A percentile compares a stretch with the other conserved stretches of the same genome.
Evolutionary conservation across 2,329 filamentous ascomycete genomes (phyloP).

Genomic region (Epichloe amarillans): DNA sequence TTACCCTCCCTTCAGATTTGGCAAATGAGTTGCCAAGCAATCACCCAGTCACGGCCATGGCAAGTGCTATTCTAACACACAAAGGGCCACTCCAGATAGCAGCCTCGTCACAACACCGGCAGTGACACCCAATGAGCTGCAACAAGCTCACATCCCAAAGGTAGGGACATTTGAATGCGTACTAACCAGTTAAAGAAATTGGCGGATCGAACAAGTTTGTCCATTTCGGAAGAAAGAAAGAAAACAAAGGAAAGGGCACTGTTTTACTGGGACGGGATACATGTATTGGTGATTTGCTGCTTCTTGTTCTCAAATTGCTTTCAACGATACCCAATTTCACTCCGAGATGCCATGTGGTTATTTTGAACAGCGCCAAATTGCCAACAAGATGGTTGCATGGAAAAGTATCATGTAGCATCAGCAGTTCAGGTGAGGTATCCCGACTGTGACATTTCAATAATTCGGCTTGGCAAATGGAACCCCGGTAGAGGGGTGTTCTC

Average conservation of each 20-base stretch:
- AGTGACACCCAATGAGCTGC: neutral
- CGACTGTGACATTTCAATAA: neutral
- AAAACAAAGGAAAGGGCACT: neutral
- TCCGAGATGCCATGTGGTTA: neutral
- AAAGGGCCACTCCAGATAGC: neutral
- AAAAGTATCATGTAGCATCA: neutral
- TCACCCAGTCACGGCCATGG: neutral
- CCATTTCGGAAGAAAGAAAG: neutral
- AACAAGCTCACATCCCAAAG: neutral
- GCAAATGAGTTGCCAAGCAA: neutral
- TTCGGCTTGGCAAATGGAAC: neutral
- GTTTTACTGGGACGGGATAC: neutral
- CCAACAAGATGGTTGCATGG: neutral
- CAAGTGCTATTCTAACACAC: neutral
- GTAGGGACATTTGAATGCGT: neutral
- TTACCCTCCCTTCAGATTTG: neutral
- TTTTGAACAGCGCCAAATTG: neutral
- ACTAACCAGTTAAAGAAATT: neutral
- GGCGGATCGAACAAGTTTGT: neutral
- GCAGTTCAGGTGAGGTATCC: neutral
- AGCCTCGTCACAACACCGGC: neutral
- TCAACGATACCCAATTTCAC: neutral
- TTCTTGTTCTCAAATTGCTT: neutral
- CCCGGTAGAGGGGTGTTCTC: neutral
- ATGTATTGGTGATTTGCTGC: neutral